Evolutionary conservation across 163 green algal genomes (phyloP).

Genomic region (Scenedesmus sp.): DNA sequence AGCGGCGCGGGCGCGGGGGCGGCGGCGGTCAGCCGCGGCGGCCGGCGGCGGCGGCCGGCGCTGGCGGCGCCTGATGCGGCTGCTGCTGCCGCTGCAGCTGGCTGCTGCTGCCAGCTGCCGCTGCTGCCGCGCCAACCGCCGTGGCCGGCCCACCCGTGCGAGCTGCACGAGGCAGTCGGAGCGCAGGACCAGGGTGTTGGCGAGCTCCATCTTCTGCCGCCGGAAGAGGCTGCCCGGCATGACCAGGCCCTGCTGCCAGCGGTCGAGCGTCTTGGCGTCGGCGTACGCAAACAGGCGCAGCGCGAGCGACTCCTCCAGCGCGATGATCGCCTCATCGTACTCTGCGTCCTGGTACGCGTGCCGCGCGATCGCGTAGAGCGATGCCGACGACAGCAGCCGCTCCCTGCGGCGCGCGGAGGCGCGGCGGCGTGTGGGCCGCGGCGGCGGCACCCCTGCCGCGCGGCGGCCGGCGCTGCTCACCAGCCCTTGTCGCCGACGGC

Average conservation of each 20-base stretch:
- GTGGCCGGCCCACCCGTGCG: slow-evolving; percentile 23
- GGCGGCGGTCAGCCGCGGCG: background rate
- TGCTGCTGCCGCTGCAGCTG: background rate
- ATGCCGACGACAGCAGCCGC: slow-evolving; percentile 36
- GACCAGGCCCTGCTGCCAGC: slow-evolving; percentile 46
- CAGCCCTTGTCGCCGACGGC: slow-evolving; percentile 37
- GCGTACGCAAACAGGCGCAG: slow-evolving; percentile 47
- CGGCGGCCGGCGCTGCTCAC: background rate
- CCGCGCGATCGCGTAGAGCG: slow-evolving; percentile 43
- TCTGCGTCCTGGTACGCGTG: slow-evolving; percentile 43
- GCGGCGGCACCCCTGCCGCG: background rate
- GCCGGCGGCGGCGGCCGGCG: background rate
- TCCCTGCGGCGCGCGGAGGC: slow-evolving; percentile 24
- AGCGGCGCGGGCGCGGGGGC: too few relatives aligned
- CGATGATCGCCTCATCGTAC: slow-evolving; percentile 47
- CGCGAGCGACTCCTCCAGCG: slow-evolving; percentile 43
- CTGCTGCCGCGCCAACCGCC: background rate
- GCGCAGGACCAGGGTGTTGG: slow-evolving; percentile 46
- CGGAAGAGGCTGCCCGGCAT: slow-evolving; percentile 40
- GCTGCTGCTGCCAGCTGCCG: background rate
- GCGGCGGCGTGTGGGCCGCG: too few relatives aligned
- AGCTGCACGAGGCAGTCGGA: slow-evolving; percentile 49
- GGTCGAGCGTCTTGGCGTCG: slow-evolving; percentile 37
- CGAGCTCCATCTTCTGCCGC: slow-evolving; percentile 45
- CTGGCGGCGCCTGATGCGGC: background rate